phyloP scores from a whole-genome alignment of 805 yeast species.

The Hyphopichia homilentoma region DNA sequence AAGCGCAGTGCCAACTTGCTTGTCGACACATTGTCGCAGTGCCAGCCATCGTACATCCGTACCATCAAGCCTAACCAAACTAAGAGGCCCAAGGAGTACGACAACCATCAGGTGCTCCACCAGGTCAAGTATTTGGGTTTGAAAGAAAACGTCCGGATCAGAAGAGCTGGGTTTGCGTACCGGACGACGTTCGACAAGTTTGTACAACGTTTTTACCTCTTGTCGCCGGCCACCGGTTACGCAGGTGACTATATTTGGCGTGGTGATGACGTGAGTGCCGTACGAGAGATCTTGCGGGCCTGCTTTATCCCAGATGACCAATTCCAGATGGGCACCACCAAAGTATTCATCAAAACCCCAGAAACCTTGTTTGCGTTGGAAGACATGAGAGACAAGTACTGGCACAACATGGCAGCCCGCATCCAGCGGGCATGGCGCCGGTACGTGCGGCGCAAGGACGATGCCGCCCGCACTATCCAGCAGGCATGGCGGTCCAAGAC shows the following conservation, averaged over 20 bases:
- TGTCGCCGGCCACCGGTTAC: slow-evolving; percentile 87
- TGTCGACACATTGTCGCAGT: slow-evolving; percentile 82
- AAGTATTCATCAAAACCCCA: slow-evolving; percentile 93
- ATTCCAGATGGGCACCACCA: slow-evolving; percentile 87
- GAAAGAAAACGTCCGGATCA: slow-evolving; percentile 93
- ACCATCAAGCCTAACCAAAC: slow-evolving; percentile 97
- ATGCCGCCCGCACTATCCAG: slow-evolving; percentile 80
- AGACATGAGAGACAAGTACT: slow-evolving; percentile 92
- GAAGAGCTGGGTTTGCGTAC: slow-evolving; percentile 98
- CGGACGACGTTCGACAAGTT: slow-evolving; percentile 95
- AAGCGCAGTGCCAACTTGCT: slow-evolving; percentile 86
- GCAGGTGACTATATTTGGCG: slow-evolving; percentile 70
- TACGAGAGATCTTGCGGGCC: slow-evolving; percentile 45
- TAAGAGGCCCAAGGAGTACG: slow-evolving; percentile 86
- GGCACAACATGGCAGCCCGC: slow-evolving; percentile 98
- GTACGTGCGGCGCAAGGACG: slow-evolving; percentile 73
- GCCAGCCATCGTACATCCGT: slow-evolving; percentile 95
- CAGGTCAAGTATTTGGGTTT: slow-evolving; percentile 94
- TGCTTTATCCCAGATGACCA: slow-evolving; percentile 73
- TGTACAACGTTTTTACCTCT: slow-evolving; percentile 86
- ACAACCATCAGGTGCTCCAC: slow-evolving; percentile 84
- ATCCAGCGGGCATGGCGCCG: slow-evolving; percentile 97
- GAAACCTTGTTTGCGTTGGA: slow-evolving; percentile 94
- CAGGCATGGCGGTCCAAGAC: slow-evolving; percentile 75
- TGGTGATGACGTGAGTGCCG: slow-evolving; percentile 53